These are phyloP conservation scores for Petasospora fabianii DNA, from an alignment of 1,139 yeast species.

Conservation along the genomic window DNA sequence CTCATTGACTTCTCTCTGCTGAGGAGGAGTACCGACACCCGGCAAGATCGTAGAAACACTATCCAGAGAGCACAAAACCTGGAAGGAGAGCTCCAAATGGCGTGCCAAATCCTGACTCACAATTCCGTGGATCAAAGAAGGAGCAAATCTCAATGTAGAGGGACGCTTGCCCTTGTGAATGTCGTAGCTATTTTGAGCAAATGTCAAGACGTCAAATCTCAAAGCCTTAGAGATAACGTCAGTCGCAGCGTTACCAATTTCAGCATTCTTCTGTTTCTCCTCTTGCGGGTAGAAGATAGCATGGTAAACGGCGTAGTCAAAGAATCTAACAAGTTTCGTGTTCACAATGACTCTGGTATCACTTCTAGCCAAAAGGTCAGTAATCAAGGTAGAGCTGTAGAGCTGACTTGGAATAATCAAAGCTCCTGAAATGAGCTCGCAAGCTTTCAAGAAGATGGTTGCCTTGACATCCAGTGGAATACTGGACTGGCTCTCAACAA, in stretches of 20 bases:
- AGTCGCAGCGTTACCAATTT: slow-evolving; percentile 36
- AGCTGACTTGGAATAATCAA: slow-evolving; percentile 27
- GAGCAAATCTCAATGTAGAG: slow-evolving; percentile 38
- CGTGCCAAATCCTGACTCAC: slow-evolving; percentile 38
- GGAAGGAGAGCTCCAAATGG: slow-evolving; percentile 38
- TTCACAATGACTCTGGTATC: slow-evolving; percentile 41
- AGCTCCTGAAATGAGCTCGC: slow-evolving; percentile 28
- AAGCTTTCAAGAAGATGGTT: slow-evolving; percentile 29
- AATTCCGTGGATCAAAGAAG: slow-evolving; percentile 39
- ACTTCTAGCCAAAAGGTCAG: slow-evolving; percentile 39
- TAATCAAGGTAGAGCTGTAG: slow-evolving; percentile 31
- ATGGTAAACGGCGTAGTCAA: slow-evolving; percentile 36
- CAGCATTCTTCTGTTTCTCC: slow-evolving; percentile 25
- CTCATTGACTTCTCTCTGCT: slow-evolving; percentile 27
- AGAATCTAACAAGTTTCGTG: slow-evolving; percentile 36
- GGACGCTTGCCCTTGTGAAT: slow-evolving; percentile 36
- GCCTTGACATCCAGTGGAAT: slow-evolving; percentile 22
- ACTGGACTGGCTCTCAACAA: slow-evolving; percentile 25
- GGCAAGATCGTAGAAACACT: slow-evolving; percentile 42
- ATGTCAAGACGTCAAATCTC: slow-evolving; percentile 51
- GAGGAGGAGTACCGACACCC: slow-evolving; percentile 18
- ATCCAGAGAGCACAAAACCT: slow-evolving; percentile 40
- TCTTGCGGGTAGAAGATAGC: slow-evolving; percentile 31
- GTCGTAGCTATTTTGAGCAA: slow-evolving; percentile 50
- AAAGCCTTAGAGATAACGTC: slow-evolving; percentile 46